Evolutionary conservation across 2,329 filamentous ascomycete genomes (phyloP).

Genomic region (Fusarium tupiense): DNA sequence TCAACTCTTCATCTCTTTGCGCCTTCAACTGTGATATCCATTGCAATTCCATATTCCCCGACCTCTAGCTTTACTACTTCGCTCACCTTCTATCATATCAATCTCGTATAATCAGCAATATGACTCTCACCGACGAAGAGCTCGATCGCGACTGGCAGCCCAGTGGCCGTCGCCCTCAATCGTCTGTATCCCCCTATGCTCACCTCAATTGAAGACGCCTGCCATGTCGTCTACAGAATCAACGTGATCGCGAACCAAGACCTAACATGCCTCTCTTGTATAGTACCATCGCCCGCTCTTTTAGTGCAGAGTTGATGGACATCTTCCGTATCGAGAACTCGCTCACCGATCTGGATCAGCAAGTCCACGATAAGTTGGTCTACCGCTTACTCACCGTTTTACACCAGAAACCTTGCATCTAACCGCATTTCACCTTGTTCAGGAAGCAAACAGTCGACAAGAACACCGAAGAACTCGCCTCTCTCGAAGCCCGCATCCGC

Average conservation of each 20-base stretch:
- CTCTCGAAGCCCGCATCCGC: conserved; percentile 82
- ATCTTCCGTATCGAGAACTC: conserved; percentile 89
- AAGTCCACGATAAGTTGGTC: conserved; percentile 83
- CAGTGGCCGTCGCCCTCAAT: conserved; percentile 80
- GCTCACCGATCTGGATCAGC: conserved; percentile 76
- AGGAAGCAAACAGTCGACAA: conserved; percentile 83
- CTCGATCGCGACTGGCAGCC: conserved; percentile 84
- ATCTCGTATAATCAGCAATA: conserved; percentile 16
- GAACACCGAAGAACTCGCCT: conserved; percentile 83
- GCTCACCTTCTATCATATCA: neutral
- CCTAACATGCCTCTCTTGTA: conserved; percentile 22
- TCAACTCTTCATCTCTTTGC: conserved; percentile 2
- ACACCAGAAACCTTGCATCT: neutral
- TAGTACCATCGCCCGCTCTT: conserved; percentile 87
- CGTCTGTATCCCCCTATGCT: conserved; percentile 73
- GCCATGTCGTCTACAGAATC: neutral
- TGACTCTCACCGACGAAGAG: conserved; percentile 69
- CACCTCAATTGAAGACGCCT: conserved; percentile 54
- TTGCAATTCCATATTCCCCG: neutral
- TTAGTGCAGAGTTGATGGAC: conserved; percentile 86
- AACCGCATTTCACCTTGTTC: conserved; percentile 33
- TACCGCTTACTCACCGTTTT: conserved; percentile 11
- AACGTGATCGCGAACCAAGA: conserved; percentile 20
- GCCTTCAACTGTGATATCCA: conserved; percentile 6
- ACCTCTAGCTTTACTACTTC: neutral